Conservation (phyloP, 441 rosid genomes). For the Gossypium schwendimanii region DNA sequence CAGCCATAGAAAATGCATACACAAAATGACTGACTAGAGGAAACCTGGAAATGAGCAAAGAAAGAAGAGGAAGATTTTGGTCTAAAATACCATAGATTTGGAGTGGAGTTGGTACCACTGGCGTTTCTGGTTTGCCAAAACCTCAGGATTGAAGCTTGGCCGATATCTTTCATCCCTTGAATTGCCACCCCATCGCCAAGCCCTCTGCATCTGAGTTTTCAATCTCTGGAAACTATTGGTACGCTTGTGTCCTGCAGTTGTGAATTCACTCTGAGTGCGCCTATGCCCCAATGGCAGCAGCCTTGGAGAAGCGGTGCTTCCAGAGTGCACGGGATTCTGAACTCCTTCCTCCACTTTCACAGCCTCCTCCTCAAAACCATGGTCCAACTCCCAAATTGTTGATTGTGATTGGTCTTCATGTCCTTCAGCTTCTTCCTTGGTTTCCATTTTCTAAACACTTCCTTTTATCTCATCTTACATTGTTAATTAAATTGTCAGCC, state of each 20-base stretch:
- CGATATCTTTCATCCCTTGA: conserved; percentile 33
- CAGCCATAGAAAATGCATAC: background rate
- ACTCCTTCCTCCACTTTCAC: conserved; percentile 51
- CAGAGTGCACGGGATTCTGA: conserved; percentile 31
- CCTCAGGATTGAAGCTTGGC: conserved; percentile 82
- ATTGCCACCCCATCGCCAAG: conserved; percentile 73
- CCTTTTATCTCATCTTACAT: conserved; percentile 22
- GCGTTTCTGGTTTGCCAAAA: conserved; percentile 90
- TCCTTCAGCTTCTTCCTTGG: conserved; percentile 44
- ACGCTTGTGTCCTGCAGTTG: conserved; percentile 31
- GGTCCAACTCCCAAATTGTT: conserved; percentile 24
- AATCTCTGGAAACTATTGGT: conserved; percentile 58
- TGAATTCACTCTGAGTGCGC: conserved; percentile 65
- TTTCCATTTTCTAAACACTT: conserved; percentile 34
- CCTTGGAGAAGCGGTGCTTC: conserved; percentile 29
- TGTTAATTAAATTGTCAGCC: conserved; percentile 12
- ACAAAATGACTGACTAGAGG: background rate
- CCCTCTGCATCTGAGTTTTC: conserved; percentile 74
- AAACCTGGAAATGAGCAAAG: conserved; percentile 1
- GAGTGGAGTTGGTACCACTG: conserved; percentile 96
- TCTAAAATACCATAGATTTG: conserved; percentile 52
- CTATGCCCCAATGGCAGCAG: conserved; percentile 41
- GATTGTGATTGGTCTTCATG: conserved; percentile 35
- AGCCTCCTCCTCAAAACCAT: conserved; percentile 36
- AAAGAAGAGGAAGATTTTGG: background rate